These are phyloP conservation scores for Lactarius vividus DNA, from an alignment of 768 basidiomycete species.

Conservation along the genomic window DNA sequence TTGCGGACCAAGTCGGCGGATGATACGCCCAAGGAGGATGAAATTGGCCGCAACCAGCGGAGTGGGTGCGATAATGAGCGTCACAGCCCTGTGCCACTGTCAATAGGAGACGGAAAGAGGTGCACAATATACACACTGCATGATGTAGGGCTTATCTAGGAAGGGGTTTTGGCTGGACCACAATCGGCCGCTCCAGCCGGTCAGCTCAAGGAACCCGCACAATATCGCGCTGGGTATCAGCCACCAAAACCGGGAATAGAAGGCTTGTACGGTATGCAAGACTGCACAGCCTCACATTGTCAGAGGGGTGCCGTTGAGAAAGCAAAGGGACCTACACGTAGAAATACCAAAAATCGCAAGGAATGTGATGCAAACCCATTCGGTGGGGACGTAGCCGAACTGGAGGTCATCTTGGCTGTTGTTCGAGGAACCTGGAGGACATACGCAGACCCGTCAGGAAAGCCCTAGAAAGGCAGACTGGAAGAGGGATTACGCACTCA, in stretches of 20 bases:
- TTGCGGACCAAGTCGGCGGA: constrained; percentile 19
- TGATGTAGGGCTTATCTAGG: constrained; percentile 11
- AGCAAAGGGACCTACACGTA: constrained; percentile 29
- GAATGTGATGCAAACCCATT: constrained; percentile 39
- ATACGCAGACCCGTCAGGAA: neutral
- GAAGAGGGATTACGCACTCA: constrained; percentile 15
- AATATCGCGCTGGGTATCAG: constrained; percentile 25
- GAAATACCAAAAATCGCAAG: constrained; percentile 37
- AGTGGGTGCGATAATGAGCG: constrained; percentile 24
- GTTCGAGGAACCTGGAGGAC: constrained; percentile 7
- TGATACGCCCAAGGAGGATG: constrained; percentile 24
- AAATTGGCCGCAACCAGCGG: constrained; percentile 27
- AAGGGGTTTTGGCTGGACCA: constrained; percentile 23
- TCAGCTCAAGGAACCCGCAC: constrained; percentile 16
- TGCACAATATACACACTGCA: constrained; percentile 19
- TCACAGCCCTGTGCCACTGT: constrained; percentile 4
- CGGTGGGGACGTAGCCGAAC: constrained; percentile 40
- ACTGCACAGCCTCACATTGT: neutral
- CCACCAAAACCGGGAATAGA: constrained; percentile 35
- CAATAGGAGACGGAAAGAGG: neutral
- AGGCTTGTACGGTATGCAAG: constrained; percentile 19
- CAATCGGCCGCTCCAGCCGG: constrained; percentile 22
- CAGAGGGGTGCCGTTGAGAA: neutral
- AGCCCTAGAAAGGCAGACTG: neutral
- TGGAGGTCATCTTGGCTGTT: constrained; percentile 4